These are phyloP conservation scores for Lanmaoa rubissima DNA, from an alignment of 768 basidiomycete genomes.

Conservation along the genomic window DNA sequence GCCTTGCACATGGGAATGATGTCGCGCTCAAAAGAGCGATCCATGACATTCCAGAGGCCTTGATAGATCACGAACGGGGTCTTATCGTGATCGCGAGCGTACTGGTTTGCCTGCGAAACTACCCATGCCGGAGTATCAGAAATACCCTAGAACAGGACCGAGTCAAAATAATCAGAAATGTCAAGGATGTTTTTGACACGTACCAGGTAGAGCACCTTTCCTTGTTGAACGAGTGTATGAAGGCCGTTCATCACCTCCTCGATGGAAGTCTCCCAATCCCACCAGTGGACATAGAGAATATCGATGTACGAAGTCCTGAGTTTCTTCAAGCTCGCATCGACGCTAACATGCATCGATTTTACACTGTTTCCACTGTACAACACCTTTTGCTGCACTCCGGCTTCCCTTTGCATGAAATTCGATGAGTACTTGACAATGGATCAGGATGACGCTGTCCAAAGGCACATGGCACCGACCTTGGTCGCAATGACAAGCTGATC, in stretches of 20 bases:
- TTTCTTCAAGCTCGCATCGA: slow-evolving; percentile 43
- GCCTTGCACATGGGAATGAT: slow-evolving; percentile 40
- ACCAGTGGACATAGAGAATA: slow-evolving; percentile 55
- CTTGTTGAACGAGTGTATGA: slow-evolving; percentile 40
- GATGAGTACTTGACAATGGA: slow-evolving; percentile 19
- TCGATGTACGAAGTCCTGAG: slow-evolving; percentile 61
- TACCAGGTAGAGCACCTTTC: slow-evolving; percentile 45
- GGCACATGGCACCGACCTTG: slow-evolving; percentile 28
- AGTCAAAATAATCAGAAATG: background rate
- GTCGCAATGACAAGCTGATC: slow-evolving; percentile 51
- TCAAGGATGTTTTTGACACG: background rate
- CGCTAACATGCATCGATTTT: slow-evolving; percentile 34
- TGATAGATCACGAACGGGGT: slow-evolving; percentile 56
- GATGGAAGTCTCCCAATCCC: slow-evolving; percentile 46
- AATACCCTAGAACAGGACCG: slow-evolving; percentile 29
- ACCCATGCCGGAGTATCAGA: slow-evolving; percentile 51
- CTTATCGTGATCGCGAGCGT: slow-evolving; percentile 45
- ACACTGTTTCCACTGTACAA: slow-evolving; percentile 39
- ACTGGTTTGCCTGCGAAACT: slow-evolving; percentile 48
- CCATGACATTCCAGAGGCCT: slow-evolving; percentile 43
- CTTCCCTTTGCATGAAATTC: slow-evolving; percentile 17
- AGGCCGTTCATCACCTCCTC: slow-evolving; percentile 48
- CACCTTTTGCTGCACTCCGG: slow-evolving; percentile 16
- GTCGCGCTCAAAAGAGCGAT: slow-evolving; percentile 51
- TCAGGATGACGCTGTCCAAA: background rate